Evolutionary conservation across 768 basidiomycete genomes (phyloP).

Genomic region (Lepiota venenata): DNA sequence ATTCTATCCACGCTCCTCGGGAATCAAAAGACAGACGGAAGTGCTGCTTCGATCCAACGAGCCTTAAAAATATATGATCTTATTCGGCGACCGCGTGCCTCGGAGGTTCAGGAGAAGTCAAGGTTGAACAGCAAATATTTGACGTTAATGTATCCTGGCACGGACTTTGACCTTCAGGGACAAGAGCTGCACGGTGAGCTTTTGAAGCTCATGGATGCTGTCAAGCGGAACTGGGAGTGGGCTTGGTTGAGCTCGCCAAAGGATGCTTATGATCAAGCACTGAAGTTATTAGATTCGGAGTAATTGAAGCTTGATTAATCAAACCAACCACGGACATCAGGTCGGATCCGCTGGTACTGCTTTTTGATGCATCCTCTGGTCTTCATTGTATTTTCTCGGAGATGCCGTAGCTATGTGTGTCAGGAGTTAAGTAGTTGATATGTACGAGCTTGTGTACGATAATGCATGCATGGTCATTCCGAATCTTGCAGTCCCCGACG

Average conservation of each 20-base stretch:
- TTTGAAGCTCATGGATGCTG: conserved; percentile 31
- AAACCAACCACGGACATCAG: too few species aligned
- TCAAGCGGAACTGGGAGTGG: conserved; percentile 62
- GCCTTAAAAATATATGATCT: conserved; percentile 46
- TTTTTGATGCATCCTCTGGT: too few species aligned
- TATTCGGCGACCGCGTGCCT: conserved; percentile 44
- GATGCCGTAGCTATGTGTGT: too few species aligned
- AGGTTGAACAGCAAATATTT: conserved; percentile 41
- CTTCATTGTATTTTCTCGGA: too few species aligned
- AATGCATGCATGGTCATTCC: too few species aligned
- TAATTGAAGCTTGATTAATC: too few species aligned
- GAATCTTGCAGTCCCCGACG: too few species aligned
- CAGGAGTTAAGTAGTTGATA: too few species aligned
- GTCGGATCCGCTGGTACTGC: too few species aligned
- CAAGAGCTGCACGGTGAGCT: conserved; percentile 29
- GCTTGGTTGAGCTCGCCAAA: conserved; percentile 50
- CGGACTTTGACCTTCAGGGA: conserved; percentile 25
- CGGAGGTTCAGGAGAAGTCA: conserved; percentile 32
- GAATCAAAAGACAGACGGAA: conserved; percentile 40
- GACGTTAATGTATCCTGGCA: conserved; percentile 28
- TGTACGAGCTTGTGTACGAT: too few species aligned
- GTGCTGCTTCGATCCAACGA: conserved; percentile 24
- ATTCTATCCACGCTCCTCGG: conserved; percentile 42
- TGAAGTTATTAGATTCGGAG: conserved; percentile 21
- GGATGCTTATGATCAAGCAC: conserved; percentile 34